These are phyloP conservation scores for Chrysosphaeria jannelii DNA, from an alignment of 2,329 filamentous ascomycete genomes.

Conservation along the genomic window DNA sequence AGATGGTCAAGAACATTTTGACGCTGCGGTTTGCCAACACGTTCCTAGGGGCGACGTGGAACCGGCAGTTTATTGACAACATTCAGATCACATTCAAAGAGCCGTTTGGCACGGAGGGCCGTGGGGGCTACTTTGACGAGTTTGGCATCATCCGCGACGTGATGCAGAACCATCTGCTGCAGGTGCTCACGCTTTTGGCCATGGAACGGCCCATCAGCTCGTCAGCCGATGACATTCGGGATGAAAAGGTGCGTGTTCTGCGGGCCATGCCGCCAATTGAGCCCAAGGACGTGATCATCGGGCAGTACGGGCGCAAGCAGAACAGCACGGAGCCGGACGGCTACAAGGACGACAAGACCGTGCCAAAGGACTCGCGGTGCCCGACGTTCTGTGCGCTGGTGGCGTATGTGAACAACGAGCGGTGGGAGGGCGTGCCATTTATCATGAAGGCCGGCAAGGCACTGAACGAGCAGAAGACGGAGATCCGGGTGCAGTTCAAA, in stretches of 20 bases:
- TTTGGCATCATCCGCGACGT: slow-evolving; percentile 98
- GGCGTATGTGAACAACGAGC: slow-evolving; percentile 97
- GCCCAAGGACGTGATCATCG: slow-evolving; percentile 98
- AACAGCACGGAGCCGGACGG: slow-evolving; percentile 90
- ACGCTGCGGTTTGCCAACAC: slow-evolving; percentile 96
- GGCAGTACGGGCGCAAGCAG: slow-evolving; percentile 87
- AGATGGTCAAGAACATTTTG: slow-evolving; percentile 99
- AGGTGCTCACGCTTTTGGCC: slow-evolving; percentile 80
- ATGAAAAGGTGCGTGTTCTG: slow-evolving; percentile 93
- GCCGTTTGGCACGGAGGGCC: slow-evolving; percentile 91
- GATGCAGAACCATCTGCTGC: slow-evolving; percentile 97
- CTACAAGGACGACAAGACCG: slow-evolving; percentile 97
- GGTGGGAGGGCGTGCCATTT: slow-evolving; percentile 97
- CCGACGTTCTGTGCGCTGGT: slow-evolving; percentile 95
- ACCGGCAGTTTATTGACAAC: slow-evolving; percentile 97
- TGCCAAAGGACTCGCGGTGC: slow-evolving; percentile 89
- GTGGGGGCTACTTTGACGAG: slow-evolving; percentile 96
- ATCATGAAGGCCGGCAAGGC: slow-evolving; percentile 99
- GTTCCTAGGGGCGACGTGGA: slow-evolving; percentile 96
- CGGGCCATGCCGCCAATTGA: slow-evolving; percentile 82
- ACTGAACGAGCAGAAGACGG: slow-evolving; percentile 97
- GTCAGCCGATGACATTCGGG: slow-evolving; percentile 89
- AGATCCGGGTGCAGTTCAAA: slow-evolving; percentile 98
- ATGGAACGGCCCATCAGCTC: slow-evolving; percentile 98
- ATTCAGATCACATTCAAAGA: slow-evolving; percentile 99